Conservation (phyloP, 2,329 filamentous ascomycete genomes). For the Coleophoma eucalyptorum region DNA sequence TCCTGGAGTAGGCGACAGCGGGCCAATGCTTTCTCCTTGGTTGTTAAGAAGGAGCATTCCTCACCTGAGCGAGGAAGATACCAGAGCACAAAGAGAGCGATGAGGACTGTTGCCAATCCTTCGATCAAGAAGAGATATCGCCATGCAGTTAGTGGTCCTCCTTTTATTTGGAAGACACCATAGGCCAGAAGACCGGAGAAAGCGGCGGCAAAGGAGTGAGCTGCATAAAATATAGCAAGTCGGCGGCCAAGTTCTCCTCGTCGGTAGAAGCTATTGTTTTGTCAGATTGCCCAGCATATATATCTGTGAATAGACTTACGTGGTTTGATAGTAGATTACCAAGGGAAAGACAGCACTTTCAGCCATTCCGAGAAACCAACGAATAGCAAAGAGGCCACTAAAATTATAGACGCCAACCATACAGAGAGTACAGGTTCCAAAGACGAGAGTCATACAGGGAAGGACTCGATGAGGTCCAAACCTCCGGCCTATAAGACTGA, state of each 20-base stretch:
- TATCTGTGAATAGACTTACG: neutral
- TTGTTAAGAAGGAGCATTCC: conserved; percentile 19
- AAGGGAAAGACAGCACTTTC: conserved; percentile 65
- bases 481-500: neutral
- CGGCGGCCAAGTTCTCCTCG: conserved; percentile 65
- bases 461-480: neutral
- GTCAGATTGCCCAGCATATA: too few relatives aligned
- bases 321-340: conserved; percentile 48
- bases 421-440: neutral
- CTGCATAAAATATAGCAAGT: conserved; percentile 69
- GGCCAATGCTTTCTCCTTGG: conserved; percentile 16
- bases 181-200: conserved; percentile 35
- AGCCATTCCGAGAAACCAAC: conserved; percentile 64
- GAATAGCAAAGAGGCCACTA: conserved; percentile 57
- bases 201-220: conserved; percentile 66
- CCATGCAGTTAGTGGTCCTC: conserved; percentile 38
- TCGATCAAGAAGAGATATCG: conserved; percentile 44
- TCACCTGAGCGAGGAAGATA: neutral
- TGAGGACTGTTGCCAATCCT: conserved; percentile 13
- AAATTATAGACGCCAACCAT: conserved; percentile 40
- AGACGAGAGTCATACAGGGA: neutral
- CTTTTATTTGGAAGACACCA: conserved; percentile 45
- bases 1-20: conserved; percentile 15
- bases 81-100: conserved; percentile 13
- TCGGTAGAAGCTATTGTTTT: conserved; percentile 65